phyloP scores from a whole-genome alignment of 768 basidiomycete genomes.

The Paxillus ammoniavirescens region DNA sequence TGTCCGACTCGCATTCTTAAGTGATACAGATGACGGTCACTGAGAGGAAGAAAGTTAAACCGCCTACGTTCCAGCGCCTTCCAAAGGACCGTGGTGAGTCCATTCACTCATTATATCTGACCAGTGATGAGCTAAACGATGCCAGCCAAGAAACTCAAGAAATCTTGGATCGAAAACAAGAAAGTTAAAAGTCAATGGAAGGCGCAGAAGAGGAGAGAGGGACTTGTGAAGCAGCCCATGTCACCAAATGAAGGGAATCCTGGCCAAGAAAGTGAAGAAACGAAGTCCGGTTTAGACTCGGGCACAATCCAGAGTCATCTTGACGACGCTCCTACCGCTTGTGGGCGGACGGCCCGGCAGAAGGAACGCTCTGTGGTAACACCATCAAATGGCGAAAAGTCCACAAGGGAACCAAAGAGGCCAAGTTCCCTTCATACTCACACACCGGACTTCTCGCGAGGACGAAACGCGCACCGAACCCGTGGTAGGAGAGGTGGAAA shows the following conservation, averaged over 20 bases:
- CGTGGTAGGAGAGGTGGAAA: constrained; percentile 28
- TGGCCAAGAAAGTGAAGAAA: not conserved
- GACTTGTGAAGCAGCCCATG: constrained; percentile 20
- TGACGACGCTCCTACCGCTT: not conserved
- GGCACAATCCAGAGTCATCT: not conserved
- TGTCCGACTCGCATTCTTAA: not conserved
- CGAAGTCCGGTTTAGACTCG: not conserved
- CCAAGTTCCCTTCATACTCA: constrained; percentile 54
- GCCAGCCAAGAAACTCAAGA: constrained; percentile 77
- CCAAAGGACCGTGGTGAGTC: constrained; percentile 59
- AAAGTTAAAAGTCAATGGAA: constrained; percentile 83
- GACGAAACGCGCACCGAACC: constrained; percentile 13
- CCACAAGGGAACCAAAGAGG: constrained; percentile 59
- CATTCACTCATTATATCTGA: not conserved
- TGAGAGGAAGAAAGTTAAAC: constrained; percentile 41
- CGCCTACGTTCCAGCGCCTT: constrained; percentile 69
- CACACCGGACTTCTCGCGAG: constrained; percentile 38
- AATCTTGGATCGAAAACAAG: constrained; percentile 71
- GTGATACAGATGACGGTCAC: constrained; percentile 6
- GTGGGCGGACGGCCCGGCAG: not conserved
- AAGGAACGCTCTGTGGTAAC: constrained; percentile 1
- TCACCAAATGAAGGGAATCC: not conserved
- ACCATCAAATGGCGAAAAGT: constrained; percentile 16
- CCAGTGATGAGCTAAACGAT: constrained; percentile 4
- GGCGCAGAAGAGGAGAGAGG: constrained; percentile 58